Base-by-base conservation (phyloP, 1,139 yeast species). In the Pneumocystis oryctolagi region DNA sequence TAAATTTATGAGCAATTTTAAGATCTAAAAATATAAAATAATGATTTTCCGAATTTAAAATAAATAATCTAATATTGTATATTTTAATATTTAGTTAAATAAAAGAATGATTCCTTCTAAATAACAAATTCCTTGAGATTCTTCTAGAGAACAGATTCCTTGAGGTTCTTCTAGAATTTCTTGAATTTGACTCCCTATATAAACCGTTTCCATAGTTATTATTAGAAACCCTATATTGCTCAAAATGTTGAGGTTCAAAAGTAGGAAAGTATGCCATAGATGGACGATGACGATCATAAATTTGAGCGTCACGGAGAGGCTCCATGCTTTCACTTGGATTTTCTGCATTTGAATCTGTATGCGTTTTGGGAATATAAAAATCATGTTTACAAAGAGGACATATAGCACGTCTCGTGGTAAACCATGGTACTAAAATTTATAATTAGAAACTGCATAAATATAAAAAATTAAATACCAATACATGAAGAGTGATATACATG, bases 401-500 rank as follows among this genome's bases (percentile, higher is more conserved):
- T 70, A 89, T 84, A 0, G 92, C 92, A 63, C 87, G 79, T 67
- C 92, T 77, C 65, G 81, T 80, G 3, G 83, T 84, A 61, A 88
- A 75, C 95, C 95, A 87, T 1, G 92, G 92, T 25, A 47, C 55
- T 47, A 47, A 20, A 47, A n/a, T 47, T 47, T n/a, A 4, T 47
- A 25, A 20, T 47, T 47, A 47, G 12, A 5, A 47, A 47, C 14
- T 47, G 16, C 5, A 47, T 12, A 25, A 8, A 9, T 47, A 1
- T 25, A 47, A 47, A 47, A 5, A 2, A 20, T 25, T 25, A 14
- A 9, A 47, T 47, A 69, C 86, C 94, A 61, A 88, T 77, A 73
- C 96, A 88, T 32, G 79, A 84, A 12, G 84, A 78, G 71, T 88
- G 96, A 78, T 84, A 88, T 1, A 85, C 89, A 73, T 88, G 96